Percentiles rank a stretch among this genome's conserved stretches.
phyloP scores from a whole-genome alignment of 2,329 filamentous ascomycete species.

The Aspergillus sojae region DNA sequence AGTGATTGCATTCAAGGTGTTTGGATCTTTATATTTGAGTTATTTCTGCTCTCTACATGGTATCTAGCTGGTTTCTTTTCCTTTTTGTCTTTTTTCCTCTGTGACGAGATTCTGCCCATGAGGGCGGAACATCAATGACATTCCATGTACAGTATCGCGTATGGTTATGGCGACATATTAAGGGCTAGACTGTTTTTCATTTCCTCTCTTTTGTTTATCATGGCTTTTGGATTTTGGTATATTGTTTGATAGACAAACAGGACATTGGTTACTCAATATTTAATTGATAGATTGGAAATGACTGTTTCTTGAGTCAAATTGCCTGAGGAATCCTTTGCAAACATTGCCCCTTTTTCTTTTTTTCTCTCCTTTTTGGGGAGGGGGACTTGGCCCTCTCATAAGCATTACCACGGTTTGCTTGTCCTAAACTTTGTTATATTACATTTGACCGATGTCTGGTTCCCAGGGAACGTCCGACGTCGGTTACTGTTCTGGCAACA shows the following conservation, averaged over 20 bases:
- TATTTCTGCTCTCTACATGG: neutral
- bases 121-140: slow-evolving; percentile 11
- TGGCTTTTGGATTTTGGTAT: neutral
- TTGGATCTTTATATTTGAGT: slow-evolving; percentile 15
- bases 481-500: neutral
- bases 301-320: neutral
- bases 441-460: neutral
- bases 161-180: slow-evolving; percentile 25
- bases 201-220: neutral
- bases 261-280: neutral
- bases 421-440: neutral
- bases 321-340: neutral
- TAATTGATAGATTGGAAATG: neutral
- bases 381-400: neutral
- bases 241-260: slow-evolving; percentile 1
- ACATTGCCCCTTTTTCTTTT: neutral
- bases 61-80: neutral
- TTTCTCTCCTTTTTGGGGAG: no score
- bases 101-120: neutral
- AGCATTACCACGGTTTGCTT: neutral
- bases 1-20: slow-evolving; percentile 10
- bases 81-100: slow-evolving; percentile 4
- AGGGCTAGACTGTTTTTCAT: slow-evolving; percentile 18
- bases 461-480: neutral
- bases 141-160: slow-evolving; percentile 24